Evolutionary conservation across 257 asterid genomes (phyloP), one percentile per base, ranked within the genome.

Genomic region (Scutellaria barbata): DNA sequence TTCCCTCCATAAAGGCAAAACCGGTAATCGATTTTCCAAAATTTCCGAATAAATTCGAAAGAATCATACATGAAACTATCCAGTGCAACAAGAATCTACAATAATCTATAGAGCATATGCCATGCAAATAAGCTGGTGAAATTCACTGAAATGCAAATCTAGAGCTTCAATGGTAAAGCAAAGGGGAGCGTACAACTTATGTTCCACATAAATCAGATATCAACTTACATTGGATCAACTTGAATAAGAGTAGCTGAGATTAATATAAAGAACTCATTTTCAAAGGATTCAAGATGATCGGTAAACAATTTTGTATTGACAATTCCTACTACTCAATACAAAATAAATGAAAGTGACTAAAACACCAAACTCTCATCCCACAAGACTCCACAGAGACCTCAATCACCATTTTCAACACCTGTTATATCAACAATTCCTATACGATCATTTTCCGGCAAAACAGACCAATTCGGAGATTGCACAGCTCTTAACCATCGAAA

Each of bases 391-490:
- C 47, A 45, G 16, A 7, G 5, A 66, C 63, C 71, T 77, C 79
- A 79, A 53, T 55, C 58, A 8, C n/a, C 47, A 56, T 57, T 41
- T 57, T 39, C 75, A 39, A 46, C 67, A 61, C 33, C 72, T 48
- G 80, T 86, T 65, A 86, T 80, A 76, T 82, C 79, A 17, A 85
- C 80, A 69, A 57, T 50, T 25, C 43, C 48, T 16, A 75, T 12
- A 3, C 91, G 84, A 53, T 90, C 96, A 48, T 72, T 76, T 52
- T 90, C 92, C 0, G 83, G 95, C 56, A 93, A 69, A 80, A 88
- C 73, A 1, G 89, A 85, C 98, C 97, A 90, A 76, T 90, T 93
- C 0, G 97, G 97, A 18, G 96, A 92, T 64, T 87, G 96, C 71
- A 88, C 81, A 0, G 96, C 98, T 73, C 97, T 84, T 76, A 92